These are phyloP conservation scores for Vigna mungo DNA, from an alignment of 306 rosid genomes.

Conservation along the genomic window DNA sequence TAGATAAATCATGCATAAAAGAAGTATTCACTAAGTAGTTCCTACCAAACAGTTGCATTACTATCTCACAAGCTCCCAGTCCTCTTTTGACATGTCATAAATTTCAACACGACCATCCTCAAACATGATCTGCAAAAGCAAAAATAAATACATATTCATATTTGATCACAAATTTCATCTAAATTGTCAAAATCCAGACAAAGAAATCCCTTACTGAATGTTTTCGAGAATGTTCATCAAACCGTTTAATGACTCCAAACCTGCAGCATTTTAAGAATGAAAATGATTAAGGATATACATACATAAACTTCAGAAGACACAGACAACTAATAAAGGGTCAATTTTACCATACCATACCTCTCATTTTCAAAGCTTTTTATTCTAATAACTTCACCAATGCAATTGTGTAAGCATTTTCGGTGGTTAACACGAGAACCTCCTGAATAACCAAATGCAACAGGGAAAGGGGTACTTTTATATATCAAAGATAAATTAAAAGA, in stretches of 20 bases:
- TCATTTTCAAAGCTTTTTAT: slow-evolving; percentile 57
- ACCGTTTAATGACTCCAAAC: slow-evolving; percentile 78
- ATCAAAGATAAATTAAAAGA: slow-evolving; percentile 25
- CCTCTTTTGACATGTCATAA: slow-evolving; percentile 83
- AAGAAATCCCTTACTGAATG: slow-evolving; percentile 63
- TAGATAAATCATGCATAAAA: slow-evolving; percentile 22
- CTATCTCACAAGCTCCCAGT: slow-evolving; percentile 73
- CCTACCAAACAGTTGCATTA: slow-evolving; percentile 49
- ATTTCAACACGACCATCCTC: slow-evolving; percentile 71
- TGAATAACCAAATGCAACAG: slow-evolving; percentile 40
- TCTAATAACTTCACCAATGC: slow-evolving; percentile 80
- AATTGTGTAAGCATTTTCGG: slow-evolving; percentile 55
- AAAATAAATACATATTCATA: slow-evolving; percentile 32
- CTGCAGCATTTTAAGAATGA: slow-evolving; percentile 50
- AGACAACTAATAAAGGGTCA: slow-evolving; percentile 16
- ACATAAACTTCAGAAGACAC: not conserved
- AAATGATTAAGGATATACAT: slow-evolving; percentile 12
- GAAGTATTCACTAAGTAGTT: slow-evolving; percentile 39
- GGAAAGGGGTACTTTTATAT: not conserved
- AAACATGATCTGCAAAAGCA: slow-evolving; percentile 77
- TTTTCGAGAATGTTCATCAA: slow-evolving; percentile 66
- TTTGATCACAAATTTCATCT: slow-evolving; percentile 17
- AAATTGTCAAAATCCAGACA: slow-evolving; percentile 32
- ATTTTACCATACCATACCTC: slow-evolving; percentile 73
- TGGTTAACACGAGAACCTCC: slow-evolving; percentile 62